Conservation (phyloP, 1,284 basidiomycete species). For the Neonothopanus nambi region DNA sequence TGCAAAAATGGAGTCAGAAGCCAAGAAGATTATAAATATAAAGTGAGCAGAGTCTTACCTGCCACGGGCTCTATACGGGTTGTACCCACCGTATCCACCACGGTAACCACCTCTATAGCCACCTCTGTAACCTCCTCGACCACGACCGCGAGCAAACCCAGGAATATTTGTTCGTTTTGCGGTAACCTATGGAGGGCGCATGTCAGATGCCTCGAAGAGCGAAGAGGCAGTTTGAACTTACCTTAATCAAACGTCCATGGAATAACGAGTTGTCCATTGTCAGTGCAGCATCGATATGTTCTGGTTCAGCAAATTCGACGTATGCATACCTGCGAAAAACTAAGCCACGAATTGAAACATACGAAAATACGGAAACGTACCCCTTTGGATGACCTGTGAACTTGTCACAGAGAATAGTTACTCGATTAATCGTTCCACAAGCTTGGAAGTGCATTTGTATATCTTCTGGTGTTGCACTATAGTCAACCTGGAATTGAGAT, state of each 20-base stretch:
- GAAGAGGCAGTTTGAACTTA: conserved; percentile 32
- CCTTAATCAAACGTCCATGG: conserved; percentile 91
- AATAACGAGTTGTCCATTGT: conserved; percentile 97
- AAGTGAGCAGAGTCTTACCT: conserved; percentile 51
- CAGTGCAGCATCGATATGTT: conserved; percentile 88
- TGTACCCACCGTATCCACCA: conserved; percentile 72
- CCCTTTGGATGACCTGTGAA: conserved; percentile 99
- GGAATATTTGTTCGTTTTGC: conserved; percentile 93
- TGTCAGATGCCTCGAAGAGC: conserved; percentile 1
- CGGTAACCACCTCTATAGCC: conserved; percentile 70
- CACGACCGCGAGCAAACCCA: conserved; percentile 83
- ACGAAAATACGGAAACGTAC: conserved; percentile 46
- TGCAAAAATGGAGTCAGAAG: conserved; percentile 14
- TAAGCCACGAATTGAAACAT: conserved; percentile 4
- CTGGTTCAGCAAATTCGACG: conserved; percentile 97
- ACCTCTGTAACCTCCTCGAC: conserved; percentile 66
- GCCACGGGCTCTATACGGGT: conserved; percentile 77
- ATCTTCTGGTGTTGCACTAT: conserved; percentile 96
- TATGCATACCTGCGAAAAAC: conserved; percentile 81
- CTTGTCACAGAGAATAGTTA: conserved; percentile 99
- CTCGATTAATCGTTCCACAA: conserved; percentile 97
- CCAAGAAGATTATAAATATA: conserved; percentile 5
- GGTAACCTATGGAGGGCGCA: conserved; percentile 62
- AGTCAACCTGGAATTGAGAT: conserved; percentile 85
- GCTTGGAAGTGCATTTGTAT: conserved; percentile 97